Percentiles rank a stretch among this genome's conserved stretches.
These are phyloP conservation scores for Beauveria scarabaeidicola DNA, from an alignment of 2,329 filamentous ascomycete genomes.

Conservation along the genomic window DNA sequence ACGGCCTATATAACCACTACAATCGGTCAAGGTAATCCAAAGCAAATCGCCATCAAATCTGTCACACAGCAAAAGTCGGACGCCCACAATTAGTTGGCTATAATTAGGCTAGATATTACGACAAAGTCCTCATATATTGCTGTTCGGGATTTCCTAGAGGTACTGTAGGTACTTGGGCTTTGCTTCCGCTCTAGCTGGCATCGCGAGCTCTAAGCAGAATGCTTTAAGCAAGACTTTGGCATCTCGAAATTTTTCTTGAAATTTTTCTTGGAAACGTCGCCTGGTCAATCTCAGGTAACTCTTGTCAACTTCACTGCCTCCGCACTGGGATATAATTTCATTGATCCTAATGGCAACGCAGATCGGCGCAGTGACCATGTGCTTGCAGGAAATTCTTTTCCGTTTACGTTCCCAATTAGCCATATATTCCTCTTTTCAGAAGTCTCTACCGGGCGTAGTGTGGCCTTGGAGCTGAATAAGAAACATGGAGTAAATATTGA, in stretches of 20 bases:
- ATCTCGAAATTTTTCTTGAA: not conserved
- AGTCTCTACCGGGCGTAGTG: not conserved
- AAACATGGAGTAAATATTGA: not conserved
- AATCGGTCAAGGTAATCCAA: no score
- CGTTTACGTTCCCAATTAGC: not conserved
- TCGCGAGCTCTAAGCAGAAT: slow-evolving; percentile 9
- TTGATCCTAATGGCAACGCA: not conserved
- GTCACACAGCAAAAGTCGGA: no score
- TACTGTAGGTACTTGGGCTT: no score
- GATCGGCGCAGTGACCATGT: not conserved
- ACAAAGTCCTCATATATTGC: no score
- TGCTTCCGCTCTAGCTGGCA: slow-evolving; percentile 6
- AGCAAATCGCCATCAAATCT: no score
- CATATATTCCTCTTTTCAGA: not conserved
- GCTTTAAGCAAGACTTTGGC: not conserved
- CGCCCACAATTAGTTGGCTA: no score
- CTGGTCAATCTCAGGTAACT: slow-evolving; percentile 12
- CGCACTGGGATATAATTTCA: slow-evolving; percentile 16
- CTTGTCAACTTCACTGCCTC: slow-evolving; percentile 18
- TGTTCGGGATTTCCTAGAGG: no score
- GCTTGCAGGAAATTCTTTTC: not conserved
- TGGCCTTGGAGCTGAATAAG: not conserved
- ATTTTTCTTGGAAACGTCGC: slow-evolving; percentile 10
- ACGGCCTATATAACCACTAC: no score
- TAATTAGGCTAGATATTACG: no score